phyloP scores from a whole-genome alignment of 352 stramenopile genomes.

The Phytopythium boreale region DNA sequence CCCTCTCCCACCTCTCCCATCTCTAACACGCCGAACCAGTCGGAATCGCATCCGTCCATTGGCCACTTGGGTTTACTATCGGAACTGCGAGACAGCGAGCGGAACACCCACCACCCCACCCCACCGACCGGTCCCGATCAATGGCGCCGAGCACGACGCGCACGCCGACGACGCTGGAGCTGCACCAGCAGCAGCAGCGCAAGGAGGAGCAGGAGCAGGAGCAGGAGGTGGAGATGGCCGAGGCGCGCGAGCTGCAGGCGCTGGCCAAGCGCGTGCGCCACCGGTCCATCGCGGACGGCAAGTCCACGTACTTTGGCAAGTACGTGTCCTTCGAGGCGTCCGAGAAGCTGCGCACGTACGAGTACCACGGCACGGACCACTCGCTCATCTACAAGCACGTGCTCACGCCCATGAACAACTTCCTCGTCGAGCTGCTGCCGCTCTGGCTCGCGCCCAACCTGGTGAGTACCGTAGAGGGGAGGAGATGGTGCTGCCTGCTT shows the following conservation, averaged over 20 bases:
- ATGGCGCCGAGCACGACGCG: constrained; percentile 8
- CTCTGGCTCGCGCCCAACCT: constrained; percentile 83
- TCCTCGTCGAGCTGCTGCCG: constrained; percentile 67
- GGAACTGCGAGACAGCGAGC: background rate
- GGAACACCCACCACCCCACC: background rate
- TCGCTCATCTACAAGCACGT: constrained; percentile 87
- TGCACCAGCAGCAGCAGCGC: background rate
- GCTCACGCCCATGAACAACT: constrained; percentile 86
- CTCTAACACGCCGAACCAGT: background rate
- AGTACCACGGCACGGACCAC: constrained; percentile 85
- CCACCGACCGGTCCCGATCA: background rate
- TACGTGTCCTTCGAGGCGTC: constrained; percentile 84
- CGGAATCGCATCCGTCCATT: background rate
- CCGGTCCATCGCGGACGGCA: constrained; percentile 61
- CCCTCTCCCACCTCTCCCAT: background rate
- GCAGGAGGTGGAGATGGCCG: constrained; percentile 1
- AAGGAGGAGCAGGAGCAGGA: constrained; percentile 12
- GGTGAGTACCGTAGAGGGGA: constrained; percentile 17
- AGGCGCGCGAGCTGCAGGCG: constrained; percentile 22
- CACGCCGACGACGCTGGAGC: background rate
- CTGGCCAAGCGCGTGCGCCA: constrained; percentile 74
- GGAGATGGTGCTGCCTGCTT: background rate
- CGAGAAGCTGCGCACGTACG: constrained; percentile 82
- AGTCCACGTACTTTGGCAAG: constrained; percentile 88
- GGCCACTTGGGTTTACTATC: background rate